Conservation (phyloP, 2,329 filamentous ascomycete species). For the Cordyceps javanica region DNA sequence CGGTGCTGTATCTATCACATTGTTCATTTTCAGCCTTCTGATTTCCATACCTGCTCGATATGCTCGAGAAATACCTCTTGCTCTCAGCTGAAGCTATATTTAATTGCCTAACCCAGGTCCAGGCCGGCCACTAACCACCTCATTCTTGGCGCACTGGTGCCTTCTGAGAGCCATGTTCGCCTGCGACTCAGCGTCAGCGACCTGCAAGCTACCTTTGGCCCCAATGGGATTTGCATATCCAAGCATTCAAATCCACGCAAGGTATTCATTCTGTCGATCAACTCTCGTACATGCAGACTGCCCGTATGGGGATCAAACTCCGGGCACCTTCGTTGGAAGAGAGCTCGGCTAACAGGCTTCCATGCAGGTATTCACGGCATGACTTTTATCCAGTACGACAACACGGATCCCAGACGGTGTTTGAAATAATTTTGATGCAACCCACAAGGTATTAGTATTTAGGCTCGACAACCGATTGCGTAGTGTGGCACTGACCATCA, state of each 20-base stretch:
- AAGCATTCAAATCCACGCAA: constrained; percentile 32
- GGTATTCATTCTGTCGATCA: constrained; percentile 27
- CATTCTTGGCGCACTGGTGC: not conserved
- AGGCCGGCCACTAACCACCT: constrained; percentile 7
- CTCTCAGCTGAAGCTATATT: not conserved
- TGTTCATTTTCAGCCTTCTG: no score
- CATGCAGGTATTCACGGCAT: constrained; percentile 21
- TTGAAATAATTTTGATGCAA: constrained; percentile 27
- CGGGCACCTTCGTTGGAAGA: no score
- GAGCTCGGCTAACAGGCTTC: not conserved
- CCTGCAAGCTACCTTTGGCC: constrained; percentile 30
- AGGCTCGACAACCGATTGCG: not conserved
- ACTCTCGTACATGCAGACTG: constrained; percentile 36
- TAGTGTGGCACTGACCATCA: not conserved
- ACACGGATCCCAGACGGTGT: constrained; percentile 11
- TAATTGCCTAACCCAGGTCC: not conserved
- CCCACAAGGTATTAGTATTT: constrained; percentile 30
- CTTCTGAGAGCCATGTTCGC: constrained; percentile 20
- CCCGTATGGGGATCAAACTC: constrained; percentile 24
- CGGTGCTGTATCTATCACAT: no score
- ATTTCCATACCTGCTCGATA: not conserved
- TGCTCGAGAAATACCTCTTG: not conserved
- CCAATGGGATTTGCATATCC: constrained; percentile 34
- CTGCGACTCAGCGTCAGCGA: constrained; percentile 34
- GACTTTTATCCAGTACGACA: constrained; percentile 27